Percentiles rank a stretch among this genome's conserved stretches.
Conservation (phyloP, 192 early-diverging fungal genomes). For the Backusella australiensis region DNA sequence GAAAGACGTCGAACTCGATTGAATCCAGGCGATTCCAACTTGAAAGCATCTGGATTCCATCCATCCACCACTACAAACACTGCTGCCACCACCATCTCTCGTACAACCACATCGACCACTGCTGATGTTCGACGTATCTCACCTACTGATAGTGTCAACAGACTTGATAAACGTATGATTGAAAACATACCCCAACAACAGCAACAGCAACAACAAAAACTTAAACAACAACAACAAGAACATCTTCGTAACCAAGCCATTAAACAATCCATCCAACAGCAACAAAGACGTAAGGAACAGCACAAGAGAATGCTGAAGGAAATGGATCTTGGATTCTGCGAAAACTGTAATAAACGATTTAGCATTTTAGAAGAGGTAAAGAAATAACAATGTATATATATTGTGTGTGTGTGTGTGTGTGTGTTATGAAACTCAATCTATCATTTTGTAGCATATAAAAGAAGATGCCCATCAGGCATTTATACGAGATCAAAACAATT, state of each 20-base stretch:
- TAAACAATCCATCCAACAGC: background rate
- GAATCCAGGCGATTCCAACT: background rate
- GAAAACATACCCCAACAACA: slow-evolving; percentile 3
- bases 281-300: background rate
- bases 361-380: slow-evolving; percentile 13
- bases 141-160: slow-evolving; percentile 8
- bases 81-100: background rate
- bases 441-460: background rate
- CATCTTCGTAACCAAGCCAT: background rate
- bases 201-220: background rate
- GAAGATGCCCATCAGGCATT: slow-evolving; percentile 16
- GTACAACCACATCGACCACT: background rate
- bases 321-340: slow-evolving; percentile 7
- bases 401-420: background rate
- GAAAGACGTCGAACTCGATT: background rate
- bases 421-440: background rate
- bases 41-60: slow-evolving; percentile 14
- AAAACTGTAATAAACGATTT: slow-evolving; percentile 16
- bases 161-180: slow-evolving; percentile 6
- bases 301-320: background rate
- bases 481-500: slow-evolving; percentile 12
- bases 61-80: background rate
- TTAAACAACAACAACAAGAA: background rate
- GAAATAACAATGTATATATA: background rate
- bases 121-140: background rate